These are phyloP conservation scores for Colletotrichum sojae DNA, from an alignment of 2,329 filamentous ascomycete species.

Conservation along the genomic window DNA sequence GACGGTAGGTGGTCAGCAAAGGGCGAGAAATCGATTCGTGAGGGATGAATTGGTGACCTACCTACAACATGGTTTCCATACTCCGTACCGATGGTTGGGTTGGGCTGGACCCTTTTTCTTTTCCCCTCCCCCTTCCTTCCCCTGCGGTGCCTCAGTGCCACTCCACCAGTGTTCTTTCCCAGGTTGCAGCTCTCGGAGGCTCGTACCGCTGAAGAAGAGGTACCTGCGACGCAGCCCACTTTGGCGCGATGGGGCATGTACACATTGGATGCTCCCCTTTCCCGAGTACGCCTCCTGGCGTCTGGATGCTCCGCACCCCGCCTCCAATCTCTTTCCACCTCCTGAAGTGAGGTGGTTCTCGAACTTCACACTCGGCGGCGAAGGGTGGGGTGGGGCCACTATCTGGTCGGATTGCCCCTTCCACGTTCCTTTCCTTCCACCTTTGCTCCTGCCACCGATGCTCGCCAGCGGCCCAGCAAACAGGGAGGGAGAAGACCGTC, in stretches of 20 bases:
- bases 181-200: neutral
- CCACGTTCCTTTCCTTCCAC: conserved; percentile 19
- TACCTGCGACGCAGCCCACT: neutral
- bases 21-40: neutral
- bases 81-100: neutral
- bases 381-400: conserved; percentile 8
- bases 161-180: too few species aligned
- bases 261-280: neutral
- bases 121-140: neutral
- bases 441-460: conserved; percentile 4
- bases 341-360: conserved; percentile 8
- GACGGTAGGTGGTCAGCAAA: neutral
- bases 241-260: neutral
- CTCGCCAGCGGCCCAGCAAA: conserved; percentile 33
- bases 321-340: conserved; percentile 36
- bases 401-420: neutral
- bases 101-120: conserved; percentile 32
- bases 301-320: conserved; percentile 23
- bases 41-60: too few species aligned
- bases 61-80: too few species aligned
- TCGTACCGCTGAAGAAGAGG: conserved; percentile 22
- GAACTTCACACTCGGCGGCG: conserved; percentile 9
- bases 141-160: too few species aligned
- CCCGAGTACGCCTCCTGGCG: neutral
- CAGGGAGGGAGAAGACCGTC: neutral